Evolutionary conservation across 768 basidiomycete genomes (phyloP).

Genomic region (Boletus barrowsii): DNA sequence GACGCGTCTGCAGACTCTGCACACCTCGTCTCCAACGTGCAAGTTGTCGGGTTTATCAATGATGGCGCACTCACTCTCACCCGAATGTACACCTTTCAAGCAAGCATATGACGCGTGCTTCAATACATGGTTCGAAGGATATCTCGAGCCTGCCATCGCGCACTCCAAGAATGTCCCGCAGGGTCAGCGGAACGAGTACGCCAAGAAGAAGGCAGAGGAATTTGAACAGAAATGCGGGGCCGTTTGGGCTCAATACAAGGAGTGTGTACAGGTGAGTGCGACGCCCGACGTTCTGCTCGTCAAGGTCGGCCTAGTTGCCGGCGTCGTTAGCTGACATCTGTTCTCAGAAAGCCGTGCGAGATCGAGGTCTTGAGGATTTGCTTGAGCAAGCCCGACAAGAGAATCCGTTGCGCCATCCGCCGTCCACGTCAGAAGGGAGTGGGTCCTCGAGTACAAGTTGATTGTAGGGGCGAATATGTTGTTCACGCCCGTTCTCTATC

Average conservation of each 20-base stretch:
- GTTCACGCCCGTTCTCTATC: background rate
- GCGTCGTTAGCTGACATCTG: background rate
- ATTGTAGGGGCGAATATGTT: background rate
- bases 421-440: slow-evolving; percentile 25
- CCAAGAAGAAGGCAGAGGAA: slow-evolving; percentile 79
- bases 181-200: slow-evolving; percentile 55
- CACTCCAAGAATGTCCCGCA: slow-evolving; percentile 37
- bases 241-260: slow-evolving; percentile 76
- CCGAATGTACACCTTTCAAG: slow-evolving; percentile 88
- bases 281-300: background rate
- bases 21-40: background rate
- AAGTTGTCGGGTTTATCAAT: background rate
- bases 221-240: slow-evolving; percentile 84
- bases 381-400: slow-evolving; percentile 79
- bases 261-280: slow-evolving; percentile 73
- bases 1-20: too few species aligned
- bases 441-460: slow-evolving; percentile 9
- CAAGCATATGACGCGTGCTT: slow-evolving; percentile 91
- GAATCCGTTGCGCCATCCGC: slow-evolving; percentile 67
- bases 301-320: background rate
- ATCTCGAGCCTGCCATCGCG: slow-evolving; percentile 76
- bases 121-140: slow-evolving; percentile 97
- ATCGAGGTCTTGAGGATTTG: slow-evolving; percentile 71
- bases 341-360: slow-evolving; percentile 70
- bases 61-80: slow-evolving; percentile 76